Conservation (phyloP, 257 asterid species). For the Thymus quinquecostatus region DNA sequence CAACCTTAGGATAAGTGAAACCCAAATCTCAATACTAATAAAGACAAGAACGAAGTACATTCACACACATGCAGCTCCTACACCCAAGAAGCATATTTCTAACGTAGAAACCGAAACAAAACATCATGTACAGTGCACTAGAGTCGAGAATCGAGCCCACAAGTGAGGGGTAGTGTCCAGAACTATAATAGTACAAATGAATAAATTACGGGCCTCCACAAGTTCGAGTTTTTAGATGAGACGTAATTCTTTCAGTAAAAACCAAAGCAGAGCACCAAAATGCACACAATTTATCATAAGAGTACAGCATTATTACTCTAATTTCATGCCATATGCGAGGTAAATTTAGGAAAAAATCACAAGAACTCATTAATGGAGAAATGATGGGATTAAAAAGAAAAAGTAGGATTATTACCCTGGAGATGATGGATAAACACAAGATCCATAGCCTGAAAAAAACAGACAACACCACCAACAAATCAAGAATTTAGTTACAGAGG, state of each 20-base stretch:
- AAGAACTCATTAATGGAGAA: neutral
- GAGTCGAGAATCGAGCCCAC: too few species aligned
- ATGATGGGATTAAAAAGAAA: neutral
- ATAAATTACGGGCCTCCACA: too few species aligned
- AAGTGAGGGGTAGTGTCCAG: too few species aligned
- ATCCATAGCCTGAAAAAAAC: constrained; percentile 81
- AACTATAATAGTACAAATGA: too few species aligned
- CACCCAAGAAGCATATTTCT: constrained; percentile 10
- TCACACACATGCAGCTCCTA: constrained; percentile 16
- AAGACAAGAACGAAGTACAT: constrained; percentile 25
- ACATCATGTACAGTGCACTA: neutral
- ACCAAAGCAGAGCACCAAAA: too few species aligned
- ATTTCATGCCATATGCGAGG: too few species aligned
- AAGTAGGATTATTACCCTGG: constrained; percentile 49
- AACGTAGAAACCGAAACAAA: neutral
- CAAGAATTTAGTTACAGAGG: neutral
- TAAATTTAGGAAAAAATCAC: constrained; percentile 23
- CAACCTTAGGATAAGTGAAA: constrained; percentile 4
- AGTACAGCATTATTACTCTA: too few species aligned
- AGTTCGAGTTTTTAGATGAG: too few species aligned
- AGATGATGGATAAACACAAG: constrained; percentile 83
- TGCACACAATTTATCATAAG: too few species aligned
- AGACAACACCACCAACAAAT: neutral
- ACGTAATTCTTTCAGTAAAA: too few species aligned
- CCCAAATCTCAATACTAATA: constrained; percentile 2